Evolutionary conservation across 768 basidiomycete genomes (phyloP).

Genomic region (Boletus reticulatus): DNA sequence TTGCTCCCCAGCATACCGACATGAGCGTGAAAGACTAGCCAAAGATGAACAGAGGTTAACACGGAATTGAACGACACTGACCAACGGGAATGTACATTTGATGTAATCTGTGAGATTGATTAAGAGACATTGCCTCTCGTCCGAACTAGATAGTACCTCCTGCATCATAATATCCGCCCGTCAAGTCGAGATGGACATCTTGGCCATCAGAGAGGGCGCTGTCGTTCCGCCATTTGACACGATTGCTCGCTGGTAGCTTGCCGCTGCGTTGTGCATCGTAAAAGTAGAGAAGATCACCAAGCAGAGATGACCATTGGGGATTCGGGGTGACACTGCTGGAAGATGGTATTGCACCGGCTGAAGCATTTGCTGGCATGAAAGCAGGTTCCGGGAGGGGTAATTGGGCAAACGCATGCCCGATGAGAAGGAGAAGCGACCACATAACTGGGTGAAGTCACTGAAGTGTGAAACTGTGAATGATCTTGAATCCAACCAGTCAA

Average conservation of each 20-base stretch:
- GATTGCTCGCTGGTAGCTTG: constrained; percentile 58
- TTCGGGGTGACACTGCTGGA: constrained; percentile 48
- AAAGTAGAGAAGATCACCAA: constrained; percentile 83
- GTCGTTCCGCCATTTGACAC: constrained; percentile 86
- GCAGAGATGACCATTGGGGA: constrained; percentile 75
- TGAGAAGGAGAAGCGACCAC: constrained; percentile 20
- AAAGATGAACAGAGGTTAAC: not conserved
- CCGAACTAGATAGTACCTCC: constrained; percentile 54
- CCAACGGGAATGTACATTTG: constrained; percentile 84
- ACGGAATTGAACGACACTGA: constrained; percentile 29
- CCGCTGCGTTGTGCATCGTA: constrained; percentile 93
- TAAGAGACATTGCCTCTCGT: not conserved
- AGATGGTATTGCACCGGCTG: constrained; percentile 53
- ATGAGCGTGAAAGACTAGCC: constrained; percentile 74
- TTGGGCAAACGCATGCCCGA: constrained; percentile 45
- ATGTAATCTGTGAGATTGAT: constrained; percentile 62
- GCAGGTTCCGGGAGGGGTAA: constrained; percentile 62
- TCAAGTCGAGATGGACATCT: constrained; percentile 71
- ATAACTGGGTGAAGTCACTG: constrained; percentile 12
- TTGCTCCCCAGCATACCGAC: constrained; percentile 89
- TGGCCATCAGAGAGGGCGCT: constrained; percentile 75
- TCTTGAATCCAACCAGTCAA: not conserved
- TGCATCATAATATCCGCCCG: constrained; percentile 91
- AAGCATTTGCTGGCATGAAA: constrained; percentile 59
- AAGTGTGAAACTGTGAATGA: no score